Evolutionary conservation across 2,329 filamentous ascomycete genomes (phyloP), one percentile per base, ranked within the genome.

Genomic region (Cercospora sp.): DNA sequence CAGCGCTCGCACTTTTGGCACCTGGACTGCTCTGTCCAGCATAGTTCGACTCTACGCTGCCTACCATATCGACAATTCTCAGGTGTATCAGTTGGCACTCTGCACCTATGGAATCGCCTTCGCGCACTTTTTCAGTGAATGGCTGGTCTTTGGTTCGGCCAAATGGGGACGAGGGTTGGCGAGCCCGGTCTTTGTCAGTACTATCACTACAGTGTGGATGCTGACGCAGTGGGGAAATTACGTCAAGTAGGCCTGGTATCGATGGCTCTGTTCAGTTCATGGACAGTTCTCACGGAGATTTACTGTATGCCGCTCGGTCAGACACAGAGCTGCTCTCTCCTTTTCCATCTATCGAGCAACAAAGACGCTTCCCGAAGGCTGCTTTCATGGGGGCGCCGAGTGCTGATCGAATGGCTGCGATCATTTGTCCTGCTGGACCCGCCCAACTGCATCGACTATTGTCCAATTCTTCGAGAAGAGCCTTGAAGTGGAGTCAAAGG

Each of bases 101-200:
- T 92, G 90, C 86, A 95, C 91, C 7, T 97, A 94, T 79, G 85
- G 88, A 1, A 85, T 97, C 65, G 94, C 94, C 0, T 86, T 91
- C 64, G 82, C 83, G 49, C 94, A 94, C 82, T 97, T 94, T 79
- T 85, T 88, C 69, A 90, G 86, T 73, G 95, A 99, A 85, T 91
- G 92, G 83, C 83, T 91, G 71, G 80, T 93, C 3, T 97, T 91
- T 81, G 90, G 90, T 74, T 94, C 89, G 21, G 89, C 92, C 74
- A 87, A 85, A 71, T 87, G 90, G 77, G 86, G 85, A 43, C 82
- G 83, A 43, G 85, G 87, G 28, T 82, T 90, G 72, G 81, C 85
- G 59, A 85, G 85, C 62, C 88, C 89, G n/a, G 75, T 89, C 67
- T 73, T 85, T 66, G 85, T 90, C 49, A 85, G 84, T 43, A 86